Base-by-base conservation (phyloP, 2,329 filamentous ascomycete species). In the Sarocladiaceae sp. region DNA sequence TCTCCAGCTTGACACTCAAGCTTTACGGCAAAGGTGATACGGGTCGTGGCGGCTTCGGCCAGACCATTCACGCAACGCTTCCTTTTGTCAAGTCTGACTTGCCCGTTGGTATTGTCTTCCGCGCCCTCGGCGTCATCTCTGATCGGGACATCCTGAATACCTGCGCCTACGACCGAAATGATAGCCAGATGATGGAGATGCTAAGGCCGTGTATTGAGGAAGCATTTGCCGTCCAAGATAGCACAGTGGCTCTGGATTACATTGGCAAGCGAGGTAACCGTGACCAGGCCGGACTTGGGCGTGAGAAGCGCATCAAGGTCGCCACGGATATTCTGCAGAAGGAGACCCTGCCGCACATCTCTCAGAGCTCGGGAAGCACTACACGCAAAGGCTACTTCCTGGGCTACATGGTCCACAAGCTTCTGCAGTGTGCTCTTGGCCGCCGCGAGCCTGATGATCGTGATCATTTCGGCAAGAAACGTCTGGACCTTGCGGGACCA, bases 401-500 rank as follows among this genome's bases (percentile, higher is more conserved):
- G 40, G 93, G 94, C 18, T 98, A 98, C 67, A 98, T 98, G 91
- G 88, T 97, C 37, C 91, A 98, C 66, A 86, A 93, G 61, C 77
- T 98, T 55, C 74, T 97, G 19, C 91, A 96, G 64, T 95, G 90
- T 61, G 88, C 90, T 45, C 76, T 98, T 39, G 94, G 93, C 43
- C 84, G 93, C 49, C 85, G 89, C 50, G 93, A 97, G 61, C 88
- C 89, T 20, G 93, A 98, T 58, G 93, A 98, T 60, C 87, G 93
- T 71, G 93, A 98, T 72, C 94, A 98, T 64, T 96, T 98, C 59
- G 93, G 93, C 58, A 97, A 97, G 77, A 98, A 98, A 76, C 85
- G 93, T 53, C 75, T 98, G 46, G 93, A 98, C 70, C 76, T 98
- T 56, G 91, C 93, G 46, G 93, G 93, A 51, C 91, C 93, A 24